Base-by-base conservation (phyloP, 2,329 filamentous ascomycete species). In the Diplodia mutila region DNA sequence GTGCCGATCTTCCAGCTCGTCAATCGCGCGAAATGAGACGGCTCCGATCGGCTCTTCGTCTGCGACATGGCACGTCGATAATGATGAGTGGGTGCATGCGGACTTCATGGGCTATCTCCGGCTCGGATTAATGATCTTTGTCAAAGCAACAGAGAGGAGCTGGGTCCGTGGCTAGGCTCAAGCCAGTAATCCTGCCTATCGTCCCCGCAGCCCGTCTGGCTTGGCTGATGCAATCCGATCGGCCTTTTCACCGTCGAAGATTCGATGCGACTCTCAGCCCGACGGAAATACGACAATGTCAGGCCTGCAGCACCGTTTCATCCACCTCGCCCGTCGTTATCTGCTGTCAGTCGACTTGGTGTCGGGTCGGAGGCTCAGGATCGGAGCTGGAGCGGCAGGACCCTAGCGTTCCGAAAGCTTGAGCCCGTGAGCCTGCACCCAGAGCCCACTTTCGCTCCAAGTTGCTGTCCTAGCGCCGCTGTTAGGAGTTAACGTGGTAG, bases 401-500 rank as follows among this genome's bases (percentile, higher is more conserved):
- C 55, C 55, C 55, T 61, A 46, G 55, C 55, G 59, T 27, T 25
- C 25, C 27, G 23, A 59, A 51, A 63, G 59, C 59, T 51, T 51
- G 46, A 63, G 61, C 61, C 61, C 49, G 61, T 67, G 65, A 67
- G 49, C n/a, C 34, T 18, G 21, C 18, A n/a, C 14, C 57, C 27
- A 27, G 25, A 61, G 57, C 57, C 57, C 39, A 49, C 57, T 32
- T 23, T n/a, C 42, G 25, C 39, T 21, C 29, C 42, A n/a, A 42
- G 18, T 18, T 18, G 39, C 39, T 42, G 57, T 18, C 39, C n/a
- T 66, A 57, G 53, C 55, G 55, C 14, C 65, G 65, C 54, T 42
- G 34, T 67, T 61, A 67, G 65, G 65, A 61, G 65, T 61, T 67
- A 67, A 61, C 59, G 27, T 32, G 6, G 14, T 32, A 14, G 57